phyloP scores from a whole-genome alignment of 2,329 filamentous ascomycete genomes.

The Botrytis galanthina region DNA sequence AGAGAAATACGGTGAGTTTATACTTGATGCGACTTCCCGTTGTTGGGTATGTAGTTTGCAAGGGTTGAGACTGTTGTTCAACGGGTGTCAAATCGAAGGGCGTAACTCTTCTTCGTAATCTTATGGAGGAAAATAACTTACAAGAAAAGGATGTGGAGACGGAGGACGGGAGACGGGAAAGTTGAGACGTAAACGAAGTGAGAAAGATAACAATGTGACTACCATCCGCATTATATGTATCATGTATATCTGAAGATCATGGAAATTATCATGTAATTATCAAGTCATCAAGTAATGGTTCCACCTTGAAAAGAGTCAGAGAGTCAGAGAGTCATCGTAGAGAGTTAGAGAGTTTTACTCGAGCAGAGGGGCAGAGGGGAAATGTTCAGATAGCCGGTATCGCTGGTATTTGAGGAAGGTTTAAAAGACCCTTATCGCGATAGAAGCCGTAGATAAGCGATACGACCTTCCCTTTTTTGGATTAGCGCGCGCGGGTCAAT shows the following conservation, averaged over 20 bases:
- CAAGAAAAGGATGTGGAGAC: slow-evolving; percentile 8
- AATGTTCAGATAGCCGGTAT: background rate
- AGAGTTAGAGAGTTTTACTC: background rate
- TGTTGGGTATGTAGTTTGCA: slow-evolving; percentile 15
- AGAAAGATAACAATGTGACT: background rate
- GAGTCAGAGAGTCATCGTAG: no score
- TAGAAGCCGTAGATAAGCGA: slow-evolving; percentile 17
- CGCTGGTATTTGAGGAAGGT: background rate
- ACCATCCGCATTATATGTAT: background rate
- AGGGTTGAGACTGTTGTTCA: slow-evolving; percentile 18
- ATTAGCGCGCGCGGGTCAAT: background rate
- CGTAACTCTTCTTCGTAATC: background rate
- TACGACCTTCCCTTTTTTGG: background rate
- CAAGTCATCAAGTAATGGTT: background rate
- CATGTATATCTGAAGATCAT: background rate
- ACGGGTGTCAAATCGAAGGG: slow-evolving; percentile 16
- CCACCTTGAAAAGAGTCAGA: background rate
- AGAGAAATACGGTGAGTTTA: slow-evolving; percentile 8
- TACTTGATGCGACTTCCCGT: slow-evolving; percentile 11
- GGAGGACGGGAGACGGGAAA: background rate
- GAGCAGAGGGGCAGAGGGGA: background rate
- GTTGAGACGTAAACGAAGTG: background rate
- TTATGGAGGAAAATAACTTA: slow-evolving; percentile 4
- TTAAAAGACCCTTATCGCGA: slow-evolving; percentile 3
- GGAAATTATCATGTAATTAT: slow-evolving; percentile 9